phyloP scores from a whole-genome alignment of 331 rosid species.

The Telfairia occidentalis region DNA sequence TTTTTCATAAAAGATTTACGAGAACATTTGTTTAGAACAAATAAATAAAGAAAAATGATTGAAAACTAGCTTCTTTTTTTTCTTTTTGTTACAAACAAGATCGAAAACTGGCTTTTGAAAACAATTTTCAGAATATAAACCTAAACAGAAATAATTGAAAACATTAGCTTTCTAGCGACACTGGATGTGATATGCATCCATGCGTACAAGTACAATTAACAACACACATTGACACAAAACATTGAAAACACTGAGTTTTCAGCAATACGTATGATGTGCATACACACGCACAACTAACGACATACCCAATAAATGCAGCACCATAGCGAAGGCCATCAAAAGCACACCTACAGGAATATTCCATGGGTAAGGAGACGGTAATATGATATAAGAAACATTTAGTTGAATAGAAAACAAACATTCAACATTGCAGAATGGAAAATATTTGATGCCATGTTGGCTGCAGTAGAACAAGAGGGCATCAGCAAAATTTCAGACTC shows the following conservation, averaged over 20 bases:
- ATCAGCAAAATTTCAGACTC: conserved; percentile 1
- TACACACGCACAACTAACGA: conserved; percentile 9
- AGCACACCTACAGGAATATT: conserved; percentile 68
- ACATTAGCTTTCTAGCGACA: neutral
- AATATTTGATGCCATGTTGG: conserved; percentile 4
- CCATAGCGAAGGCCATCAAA: conserved; percentile 95
- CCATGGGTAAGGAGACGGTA: neutral
- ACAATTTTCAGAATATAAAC: neutral
- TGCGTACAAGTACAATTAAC: neutral
- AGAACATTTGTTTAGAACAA: neutral
- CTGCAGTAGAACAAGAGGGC: conserved; percentile 6
- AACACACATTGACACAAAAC: neutral
- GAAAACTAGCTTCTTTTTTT: neutral
- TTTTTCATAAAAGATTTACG: neutral
- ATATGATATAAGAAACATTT: neutral
- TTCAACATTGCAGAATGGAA: conserved; percentile 2
- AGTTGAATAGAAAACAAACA: neutral
- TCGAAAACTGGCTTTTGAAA: neutral
- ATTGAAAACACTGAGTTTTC: neutral
- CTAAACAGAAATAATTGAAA: neutral
- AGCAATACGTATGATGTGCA: neutral
- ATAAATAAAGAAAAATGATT: neutral
- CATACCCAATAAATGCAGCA: conserved; percentile 92
- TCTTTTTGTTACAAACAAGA: too few relatives aligned
- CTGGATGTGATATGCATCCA: neutral